These are phyloP conservation scores for Hypoxylon cercidicola DNA, from an alignment of 495 filamentous ascomycete genomes.

Conservation along the genomic window DNA sequence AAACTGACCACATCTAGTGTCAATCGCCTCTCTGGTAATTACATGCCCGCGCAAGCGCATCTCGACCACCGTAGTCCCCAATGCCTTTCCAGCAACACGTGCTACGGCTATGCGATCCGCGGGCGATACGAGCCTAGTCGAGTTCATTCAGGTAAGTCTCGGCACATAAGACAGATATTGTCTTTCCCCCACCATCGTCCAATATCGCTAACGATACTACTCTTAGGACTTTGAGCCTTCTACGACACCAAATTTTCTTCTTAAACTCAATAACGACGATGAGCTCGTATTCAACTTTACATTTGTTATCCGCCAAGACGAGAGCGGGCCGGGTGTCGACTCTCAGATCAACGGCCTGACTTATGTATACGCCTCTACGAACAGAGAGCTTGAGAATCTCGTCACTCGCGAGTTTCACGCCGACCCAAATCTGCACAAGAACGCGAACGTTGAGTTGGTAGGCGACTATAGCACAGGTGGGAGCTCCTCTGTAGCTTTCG, in stretches of 20 bases:
- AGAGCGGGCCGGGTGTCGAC: constrained; percentile 66
- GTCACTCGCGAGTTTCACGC: constrained; percentile 96
- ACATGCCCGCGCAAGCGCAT: constrained; percentile 78
- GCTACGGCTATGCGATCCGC: constrained; percentile 78
- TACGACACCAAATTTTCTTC: constrained; percentile 75
- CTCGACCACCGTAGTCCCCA: constrained; percentile 82
- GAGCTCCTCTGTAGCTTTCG: constrained; percentile 83
- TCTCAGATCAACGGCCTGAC: constrained; percentile 89
- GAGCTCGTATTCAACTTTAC: constrained; percentile 93
- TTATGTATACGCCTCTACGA: constrained; percentile 86
- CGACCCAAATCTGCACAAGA: constrained; percentile 97
- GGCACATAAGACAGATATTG: constrained; percentile 10
- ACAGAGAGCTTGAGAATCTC: constrained; percentile 89
- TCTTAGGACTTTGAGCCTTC: constrained; percentile 81
- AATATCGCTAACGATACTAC: constrained; percentile 26
- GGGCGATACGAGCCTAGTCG: constrained; percentile 79
- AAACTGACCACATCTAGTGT: constrained; percentile 67
- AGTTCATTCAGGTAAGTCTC: constrained; percentile 86
- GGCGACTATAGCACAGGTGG: constrained; percentile 88
- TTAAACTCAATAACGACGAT: constrained; percentile 89
- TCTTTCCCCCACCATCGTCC: neutral
- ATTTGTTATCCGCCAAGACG: constrained; percentile 82
- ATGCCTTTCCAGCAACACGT: constrained; percentile 86
- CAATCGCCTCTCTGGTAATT: constrained; percentile 81
- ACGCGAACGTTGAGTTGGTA: constrained; percentile 91